These are phyloP conservation scores for Capronia epimyces DNA, from an alignment of 2,329 filamentous ascomycete genomes.

Conservation along the genomic window DNA sequence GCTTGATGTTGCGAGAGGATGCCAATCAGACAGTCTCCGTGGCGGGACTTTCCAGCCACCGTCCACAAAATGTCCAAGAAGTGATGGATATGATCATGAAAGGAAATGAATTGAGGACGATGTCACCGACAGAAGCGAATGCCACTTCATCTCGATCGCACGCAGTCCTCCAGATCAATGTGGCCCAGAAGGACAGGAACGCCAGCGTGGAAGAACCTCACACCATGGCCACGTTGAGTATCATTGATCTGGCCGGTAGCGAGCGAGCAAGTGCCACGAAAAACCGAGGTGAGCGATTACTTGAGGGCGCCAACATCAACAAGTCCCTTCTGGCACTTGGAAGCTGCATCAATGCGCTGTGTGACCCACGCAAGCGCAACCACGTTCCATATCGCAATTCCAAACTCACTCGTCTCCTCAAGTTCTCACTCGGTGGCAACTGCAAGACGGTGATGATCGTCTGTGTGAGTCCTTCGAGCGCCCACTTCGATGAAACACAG, in stretches of 20 bases:
- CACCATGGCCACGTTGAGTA: constrained; percentile 96
- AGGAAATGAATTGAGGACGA: constrained; percentile 89
- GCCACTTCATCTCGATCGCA: constrained; percentile 96
- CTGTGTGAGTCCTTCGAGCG: constrained; percentile 91
- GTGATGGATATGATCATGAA: constrained; percentile 99
- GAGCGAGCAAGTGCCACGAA: constrained; percentile 95
- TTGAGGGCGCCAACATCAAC: constrained; percentile 98
- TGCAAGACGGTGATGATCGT: constrained; percentile 99
- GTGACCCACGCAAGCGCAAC: constrained; percentile 82
- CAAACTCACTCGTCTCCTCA: constrained; percentile 88
- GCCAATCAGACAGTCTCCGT: constrained; percentile 90
- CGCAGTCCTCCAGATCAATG: constrained; percentile 93
- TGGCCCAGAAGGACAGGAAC: constrained; percentile 90
- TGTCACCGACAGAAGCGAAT: constrained; percentile 95
- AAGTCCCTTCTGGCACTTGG: constrained; percentile 91
- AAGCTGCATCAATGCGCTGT: constrained; percentile 96
- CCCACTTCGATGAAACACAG: constrained; percentile 96
- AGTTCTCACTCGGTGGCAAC: constrained; percentile 95
- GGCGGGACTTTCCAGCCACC: constrained; percentile 81
- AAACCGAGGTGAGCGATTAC: constrained; percentile 82
- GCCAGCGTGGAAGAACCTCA: constrained; percentile 89
- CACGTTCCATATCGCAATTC: constrained; percentile 98
- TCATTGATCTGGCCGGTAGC: constrained; percentile 94
- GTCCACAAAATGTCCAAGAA: constrained; percentile 83
- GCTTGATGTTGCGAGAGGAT: constrained; percentile 90